Percentiles rank a stretch among this genome's conserved stretches.
These are phyloP conservation scores for Trichoderma sp. DNA, from an alignment of 2,329 filamentous ascomycete genomes.

Conservation along the genomic window DNA sequence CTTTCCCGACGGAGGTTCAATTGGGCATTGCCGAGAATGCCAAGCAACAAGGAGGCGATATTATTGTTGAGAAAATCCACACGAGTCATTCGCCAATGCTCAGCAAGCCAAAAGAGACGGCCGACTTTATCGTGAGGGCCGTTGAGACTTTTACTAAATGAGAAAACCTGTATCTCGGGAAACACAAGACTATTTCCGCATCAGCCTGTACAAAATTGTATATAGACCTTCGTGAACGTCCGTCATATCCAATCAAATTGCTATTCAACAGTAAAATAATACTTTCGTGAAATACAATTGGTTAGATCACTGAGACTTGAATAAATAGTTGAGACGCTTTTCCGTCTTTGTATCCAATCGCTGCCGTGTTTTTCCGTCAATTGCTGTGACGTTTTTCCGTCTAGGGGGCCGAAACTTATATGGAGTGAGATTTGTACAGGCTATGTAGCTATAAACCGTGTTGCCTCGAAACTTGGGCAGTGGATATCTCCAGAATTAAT, in stretches of 20 bases:
- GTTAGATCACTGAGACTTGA: neutral
- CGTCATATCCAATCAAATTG: neutral
- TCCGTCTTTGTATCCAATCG: neutral
- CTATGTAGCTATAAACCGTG: no score
- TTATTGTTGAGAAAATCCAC: conserved; percentile 43
- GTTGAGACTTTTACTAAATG: conserved; percentile 24
- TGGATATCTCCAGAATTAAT: neutral
- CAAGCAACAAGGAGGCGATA: conserved; percentile 37
- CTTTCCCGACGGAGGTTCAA: conserved; percentile 43
- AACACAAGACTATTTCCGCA: neutral
- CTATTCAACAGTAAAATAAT: neutral
- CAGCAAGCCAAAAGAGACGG: conserved; percentile 45
- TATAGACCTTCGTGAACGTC: neutral
- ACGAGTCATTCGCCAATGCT: conserved; percentile 54
- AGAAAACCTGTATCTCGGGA: neutral
- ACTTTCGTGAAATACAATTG: neutral
- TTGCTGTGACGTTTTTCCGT: neutral
- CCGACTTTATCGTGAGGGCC: conserved; percentile 36
- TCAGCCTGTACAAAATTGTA: neutral
- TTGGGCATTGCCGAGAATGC: conserved; percentile 41
- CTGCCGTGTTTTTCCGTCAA: neutral
- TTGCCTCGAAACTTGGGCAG: neutral
- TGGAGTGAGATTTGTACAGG: neutral
- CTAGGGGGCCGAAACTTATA: neutral
- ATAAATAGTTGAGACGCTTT: neutral